phyloP scores from a whole-genome alignment of 257 asterid genomes.

The Rubia yunnanensis region DNA sequence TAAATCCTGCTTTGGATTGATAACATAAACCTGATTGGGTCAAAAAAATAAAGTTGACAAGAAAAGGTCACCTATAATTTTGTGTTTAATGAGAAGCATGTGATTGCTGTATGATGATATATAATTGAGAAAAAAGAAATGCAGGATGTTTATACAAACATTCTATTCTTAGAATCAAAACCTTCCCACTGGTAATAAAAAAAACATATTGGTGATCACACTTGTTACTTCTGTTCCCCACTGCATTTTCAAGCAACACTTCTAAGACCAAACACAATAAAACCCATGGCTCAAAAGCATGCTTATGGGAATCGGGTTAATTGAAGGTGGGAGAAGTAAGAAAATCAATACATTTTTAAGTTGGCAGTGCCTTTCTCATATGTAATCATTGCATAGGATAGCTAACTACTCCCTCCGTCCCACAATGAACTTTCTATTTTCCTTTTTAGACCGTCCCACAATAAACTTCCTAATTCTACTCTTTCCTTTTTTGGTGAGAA shows the following conservation, averaged over 20 bases:
- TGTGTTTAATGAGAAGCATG: too few species aligned
- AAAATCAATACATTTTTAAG: neutral
- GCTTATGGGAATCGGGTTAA: neutral
- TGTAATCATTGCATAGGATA: neutral
- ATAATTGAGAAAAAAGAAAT: neutral
- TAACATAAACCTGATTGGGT: slow-evolving; percentile 50
- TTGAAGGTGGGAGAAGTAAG: neutral
- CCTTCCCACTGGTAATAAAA: neutral
- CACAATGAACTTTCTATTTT: too few species aligned
- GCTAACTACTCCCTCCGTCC: too few species aligned
- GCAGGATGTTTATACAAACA: neutral
- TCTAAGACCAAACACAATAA: neutral
- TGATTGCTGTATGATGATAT: neutral
- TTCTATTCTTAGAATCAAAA: neutral
- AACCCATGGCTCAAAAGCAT: neutral
- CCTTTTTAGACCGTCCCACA: too few species aligned
- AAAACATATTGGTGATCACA: neutral
- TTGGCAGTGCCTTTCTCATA: neutral
- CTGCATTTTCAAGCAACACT: neutral
- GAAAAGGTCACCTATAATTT: neutral
- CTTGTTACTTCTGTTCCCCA: neutral
- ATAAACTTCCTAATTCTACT: too few species aligned
- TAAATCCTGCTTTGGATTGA: slow-evolving; percentile 82
- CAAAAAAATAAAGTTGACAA: too few species aligned
- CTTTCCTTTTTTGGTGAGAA: too few species aligned